A percentile compares a stretch with the other conserved stretches of the same genome.
Conservation (phyloP, 495 filamentous ascomycete genomes). For the Aspergillus sparsus region DNA sequence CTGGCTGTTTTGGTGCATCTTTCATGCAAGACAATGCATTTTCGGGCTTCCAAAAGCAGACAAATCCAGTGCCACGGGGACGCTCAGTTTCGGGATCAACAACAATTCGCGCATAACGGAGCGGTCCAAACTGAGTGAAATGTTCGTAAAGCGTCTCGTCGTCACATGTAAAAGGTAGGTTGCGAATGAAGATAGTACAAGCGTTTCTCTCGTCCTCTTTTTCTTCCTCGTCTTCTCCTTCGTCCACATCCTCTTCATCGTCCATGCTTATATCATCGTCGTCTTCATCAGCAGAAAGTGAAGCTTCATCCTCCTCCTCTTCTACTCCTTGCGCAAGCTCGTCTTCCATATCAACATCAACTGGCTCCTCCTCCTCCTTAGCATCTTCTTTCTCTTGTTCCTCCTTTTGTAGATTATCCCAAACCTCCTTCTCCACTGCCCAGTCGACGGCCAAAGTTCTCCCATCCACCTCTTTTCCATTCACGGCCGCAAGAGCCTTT, state of each 20-base stretch:
- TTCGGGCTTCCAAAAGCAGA: constrained; percentile 79
- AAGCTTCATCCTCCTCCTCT: constrained; percentile 22
- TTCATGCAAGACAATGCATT: constrained; percentile 73
- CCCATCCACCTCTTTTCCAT: constrained; percentile 89
- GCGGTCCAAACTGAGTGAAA: constrained; percentile 77
- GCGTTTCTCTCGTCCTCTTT: constrained; percentile 57
- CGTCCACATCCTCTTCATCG: constrained; percentile 47
- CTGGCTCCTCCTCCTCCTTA: constrained; percentile 27
- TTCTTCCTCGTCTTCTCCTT: constrained; percentile 52
- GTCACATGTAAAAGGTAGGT: constrained; percentile 82
- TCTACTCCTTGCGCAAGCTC: neutral
- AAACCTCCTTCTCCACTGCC: constrained; percentile 88
- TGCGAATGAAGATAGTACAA: constrained; percentile 87
- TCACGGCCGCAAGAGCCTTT: constrained; percentile 78
- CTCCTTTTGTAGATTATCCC: constrained; percentile 64
- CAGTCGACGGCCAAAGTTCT: constrained; percentile 88
- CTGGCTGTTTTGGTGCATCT: constrained; percentile 61
- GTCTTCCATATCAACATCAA: constrained; percentile 36
- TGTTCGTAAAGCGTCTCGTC: constrained; percentile 80
- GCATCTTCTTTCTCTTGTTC: constrained; percentile 33
- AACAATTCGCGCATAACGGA: constrained; percentile 88
- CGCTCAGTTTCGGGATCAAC: constrained; percentile 79
- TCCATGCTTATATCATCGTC: constrained; percentile 32
- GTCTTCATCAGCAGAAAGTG: constrained; percentile 11
- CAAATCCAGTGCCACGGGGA: constrained; percentile 90